Conservation (phyloP, 352 stramenopile species). For the Peronospora belbahrii region DNA sequence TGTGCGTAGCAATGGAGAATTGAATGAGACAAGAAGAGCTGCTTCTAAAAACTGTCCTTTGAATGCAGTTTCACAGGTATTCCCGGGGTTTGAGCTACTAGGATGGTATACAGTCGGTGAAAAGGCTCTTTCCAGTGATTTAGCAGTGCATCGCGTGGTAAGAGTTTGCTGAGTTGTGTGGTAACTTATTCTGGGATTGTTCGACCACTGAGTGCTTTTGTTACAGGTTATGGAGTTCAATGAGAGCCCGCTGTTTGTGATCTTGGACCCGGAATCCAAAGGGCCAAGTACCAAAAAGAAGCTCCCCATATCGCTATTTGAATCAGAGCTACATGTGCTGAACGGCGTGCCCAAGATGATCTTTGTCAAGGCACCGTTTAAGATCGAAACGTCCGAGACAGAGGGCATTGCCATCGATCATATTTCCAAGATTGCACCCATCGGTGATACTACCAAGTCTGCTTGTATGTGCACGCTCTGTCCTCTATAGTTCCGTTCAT, state of each 20-base stretch:
- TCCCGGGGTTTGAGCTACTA: slow-evolving; percentile 80
- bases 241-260: slow-evolving; percentile 73
- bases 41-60: slow-evolving; percentile 1
- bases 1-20: slow-evolving; percentile 31
- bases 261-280: slow-evolving; percentile 59
- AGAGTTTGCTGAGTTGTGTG: background rate
- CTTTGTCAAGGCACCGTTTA: slow-evolving; percentile 83
- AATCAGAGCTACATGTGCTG: slow-evolving; percentile 82
- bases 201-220: slow-evolving; percentile 2
- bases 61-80: slow-evolving; percentile 68
- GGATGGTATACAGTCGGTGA: slow-evolving; percentile 84
- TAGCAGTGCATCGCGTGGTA: slow-evolving; percentile 71
- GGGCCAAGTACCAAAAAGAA: slow-evolving; percentile 75
- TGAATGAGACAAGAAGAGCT: no score
- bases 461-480: slow-evolving; percentile 35
- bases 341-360: slow-evolving; percentile 84
- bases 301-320: slow-evolving; percentile 78
- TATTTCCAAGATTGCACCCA: slow-evolving; percentile 81
- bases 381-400: slow-evolving; percentile 82
- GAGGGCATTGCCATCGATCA: slow-evolving; percentile 85
- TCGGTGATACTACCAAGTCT: slow-evolving; percentile 62
- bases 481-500: background rate
- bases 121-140: slow-evolving; percentile 60
- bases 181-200: background rate
- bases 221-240: slow-evolving; percentile 84